Conservation (phyloP, 495 filamentous ascomycete species). For the Xylaria sp. region DNA sequence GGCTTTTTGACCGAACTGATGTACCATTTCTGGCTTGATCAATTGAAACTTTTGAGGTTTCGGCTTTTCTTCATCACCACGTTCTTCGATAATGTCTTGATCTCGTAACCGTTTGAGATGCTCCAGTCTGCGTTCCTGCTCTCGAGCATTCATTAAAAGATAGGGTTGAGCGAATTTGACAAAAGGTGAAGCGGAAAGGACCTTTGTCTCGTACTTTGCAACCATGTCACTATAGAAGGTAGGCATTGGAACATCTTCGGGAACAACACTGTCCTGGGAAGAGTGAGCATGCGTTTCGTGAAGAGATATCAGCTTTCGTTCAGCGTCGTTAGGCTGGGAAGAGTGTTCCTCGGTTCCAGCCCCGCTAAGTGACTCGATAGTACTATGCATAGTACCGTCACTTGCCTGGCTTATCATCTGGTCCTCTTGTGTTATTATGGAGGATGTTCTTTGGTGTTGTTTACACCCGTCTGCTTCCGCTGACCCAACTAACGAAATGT, state of each 20-base stretch:
- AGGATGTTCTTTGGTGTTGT: conserved; percentile 26
- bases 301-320: conserved; percentile 46
- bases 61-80: conserved; percentile 63
- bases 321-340: conserved; percentile 27
- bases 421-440: conserved; percentile 28
- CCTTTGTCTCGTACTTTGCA: conserved; percentile 85
- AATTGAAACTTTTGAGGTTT: conserved; percentile 79
- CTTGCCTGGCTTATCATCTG: conserved; percentile 29
- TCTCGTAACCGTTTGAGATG: conserved; percentile 84
- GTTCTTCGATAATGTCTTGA: conserved; percentile 68
- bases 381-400: conserved; percentile 19
- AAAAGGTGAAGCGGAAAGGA: conserved; percentile 95
- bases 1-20: conserved; percentile 74
- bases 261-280: conserved; percentile 64
- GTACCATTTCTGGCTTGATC: conserved; percentile 94
- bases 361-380: conserved; percentile 23
- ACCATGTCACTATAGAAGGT: conserved; percentile 95
- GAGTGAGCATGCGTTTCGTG: conserved; percentile 51
- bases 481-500: background rate
- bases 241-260: conserved; percentile 87
- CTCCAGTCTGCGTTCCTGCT: conserved; percentile 81
- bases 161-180: conserved; percentile 95
- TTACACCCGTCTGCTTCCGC: conserved; percentile 16
- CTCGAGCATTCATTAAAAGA: conserved; percentile 86
- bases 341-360: conserved; percentile 16